These are phyloP conservation scores for Cryptococcus floricola DNA, from an alignment of 1,284 basidiomycete genomes.

Conservation along the genomic window DNA sequence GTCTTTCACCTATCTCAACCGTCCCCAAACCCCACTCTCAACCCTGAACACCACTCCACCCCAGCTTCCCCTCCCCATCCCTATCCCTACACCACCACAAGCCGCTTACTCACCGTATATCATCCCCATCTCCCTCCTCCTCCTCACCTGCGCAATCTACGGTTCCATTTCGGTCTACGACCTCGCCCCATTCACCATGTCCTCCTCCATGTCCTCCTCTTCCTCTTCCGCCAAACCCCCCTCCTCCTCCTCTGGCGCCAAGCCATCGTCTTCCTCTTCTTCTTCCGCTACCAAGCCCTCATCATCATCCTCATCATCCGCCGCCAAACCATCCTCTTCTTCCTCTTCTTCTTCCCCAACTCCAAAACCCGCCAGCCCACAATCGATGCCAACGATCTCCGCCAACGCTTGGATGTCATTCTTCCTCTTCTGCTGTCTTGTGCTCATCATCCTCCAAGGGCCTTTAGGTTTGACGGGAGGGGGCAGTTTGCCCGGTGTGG, in stretches of 20 bases:
- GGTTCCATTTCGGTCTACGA: conserved; percentile 19
- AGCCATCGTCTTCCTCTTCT: conserved; percentile 11
- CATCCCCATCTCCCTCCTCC: conserved; percentile 12
- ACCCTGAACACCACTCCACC: not conserved
- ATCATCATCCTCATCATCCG: conserved; percentile 10
- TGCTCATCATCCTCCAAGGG: conserved; percentile 40
- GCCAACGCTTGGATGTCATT: conserved; percentile 41
- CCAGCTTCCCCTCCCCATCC: conserved; percentile 4
- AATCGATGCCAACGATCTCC: conserved; percentile 26
- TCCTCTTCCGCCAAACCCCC: conserved; percentile 10
- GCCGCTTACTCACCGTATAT: conserved; percentile 11
- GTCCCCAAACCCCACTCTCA: not conserved
- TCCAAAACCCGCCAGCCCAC: conserved; percentile 12
- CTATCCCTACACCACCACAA: not conserved
- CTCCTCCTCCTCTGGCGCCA: conserved; percentile 10
- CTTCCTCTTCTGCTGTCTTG: conserved; percentile 38
- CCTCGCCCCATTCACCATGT: conserved; percentile 16
- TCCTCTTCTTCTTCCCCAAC: conserved; percentile 5
- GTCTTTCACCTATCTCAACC: too few species aligned
- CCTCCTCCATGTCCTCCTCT: conserved; percentile 21
- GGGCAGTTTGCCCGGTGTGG: not conserved
- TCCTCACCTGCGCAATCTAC: conserved; percentile 13
- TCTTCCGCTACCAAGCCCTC: conserved; percentile 5
- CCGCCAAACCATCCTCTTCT: conserved; percentile 1
- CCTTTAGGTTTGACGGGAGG: conserved; percentile 29